Evolutionary conservation across 1,284 basidiomycete genomes (phyloP), one percentile per base, ranked within the genome.

Genomic region (Tetrapyrgos nigripes): DNA sequence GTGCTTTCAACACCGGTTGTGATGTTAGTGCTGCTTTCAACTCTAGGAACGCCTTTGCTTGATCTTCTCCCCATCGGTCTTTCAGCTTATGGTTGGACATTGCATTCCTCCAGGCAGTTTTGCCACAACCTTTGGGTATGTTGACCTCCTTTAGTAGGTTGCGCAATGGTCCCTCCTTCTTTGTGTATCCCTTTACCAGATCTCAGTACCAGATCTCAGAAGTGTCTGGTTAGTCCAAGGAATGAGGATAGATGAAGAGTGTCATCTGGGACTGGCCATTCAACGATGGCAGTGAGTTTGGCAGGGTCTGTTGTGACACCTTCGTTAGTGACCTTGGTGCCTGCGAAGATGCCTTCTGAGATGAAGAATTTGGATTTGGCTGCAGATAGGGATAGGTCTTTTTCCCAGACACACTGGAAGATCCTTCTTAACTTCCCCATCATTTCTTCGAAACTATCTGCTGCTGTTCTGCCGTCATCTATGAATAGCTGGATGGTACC

Each of bases 231-330:
- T n/a, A 56, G 17, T 1, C 54, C 54, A 26, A 56, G 23, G 35
- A 70, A 71, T 1, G 65, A 65, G 2, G 55, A 33, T 4, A 77
- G 61, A 13, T 73, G 66, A 1, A 67, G 56, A 8, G 68, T 69
- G 19, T 72, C 61, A 19, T 48, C 33, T 0, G 76, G 76, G 37
- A 59, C n/a, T n/a, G n/a, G n/a, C n/a, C n/a, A n/a, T n/a, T n/a
- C n/a, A n/a, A n/a, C n/a, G n/a, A n/a, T n/a, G 58, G 75, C 72
- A 3, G 70, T 69, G 1, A 79, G 64, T 43, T 78, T 78, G 1
- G 66, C 45, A 4, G 59, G 61, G 56, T 78, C 72, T 0, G 75
- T 68, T 10, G 58, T 53, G 1, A 78, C 67, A 0, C 77, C 76
- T 8, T 64, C 51, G 0, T 64, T 61, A 8, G 71, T 70, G 0